Conservation (phyloP, 768 basidiomycete species). For the Tricholoma matsutake region DNA sequence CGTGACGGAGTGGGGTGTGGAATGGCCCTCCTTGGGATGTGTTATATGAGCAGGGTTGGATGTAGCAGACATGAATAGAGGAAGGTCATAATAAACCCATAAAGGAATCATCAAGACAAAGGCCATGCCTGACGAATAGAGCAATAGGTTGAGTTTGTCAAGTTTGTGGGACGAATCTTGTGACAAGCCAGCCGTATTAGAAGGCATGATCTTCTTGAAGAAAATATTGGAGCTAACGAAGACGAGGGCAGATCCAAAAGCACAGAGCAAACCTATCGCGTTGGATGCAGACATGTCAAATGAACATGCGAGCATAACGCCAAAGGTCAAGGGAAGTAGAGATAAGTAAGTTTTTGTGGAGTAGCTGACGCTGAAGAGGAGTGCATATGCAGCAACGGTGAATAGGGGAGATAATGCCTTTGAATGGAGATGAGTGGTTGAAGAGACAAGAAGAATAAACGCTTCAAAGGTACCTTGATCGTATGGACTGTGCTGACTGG, state of each 20-base stretch:
- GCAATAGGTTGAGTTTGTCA: conserved; percentile 94
- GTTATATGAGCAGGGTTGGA: conserved; percentile 38
- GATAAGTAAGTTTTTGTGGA: conserved; percentile 89
- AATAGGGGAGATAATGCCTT: conserved; percentile 96
- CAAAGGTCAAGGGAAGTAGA: conserved; percentile 89
- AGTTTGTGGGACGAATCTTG: conserved; percentile 63
- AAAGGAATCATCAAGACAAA: conserved; percentile 96
- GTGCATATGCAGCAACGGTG: conserved; percentile 93
- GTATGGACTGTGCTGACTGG: conserved; percentile 98
- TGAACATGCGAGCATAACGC: conserved; percentile 97
- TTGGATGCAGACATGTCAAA: conserved; percentile 91
- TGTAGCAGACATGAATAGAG: conserved; percentile 51
- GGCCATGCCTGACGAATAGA: conserved; percentile 93
- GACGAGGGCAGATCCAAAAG: conserved; percentile 94
- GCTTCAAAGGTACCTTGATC: conserved; percentile 73
- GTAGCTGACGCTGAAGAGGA: conserved; percentile 92
- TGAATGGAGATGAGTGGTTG: background rate
- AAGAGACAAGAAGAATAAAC: background rate
- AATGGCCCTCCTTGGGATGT: conserved; percentile 45
- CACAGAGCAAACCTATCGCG: conserved; percentile 82
- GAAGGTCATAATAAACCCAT: conserved; percentile 88
- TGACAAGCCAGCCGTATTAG: conserved; percentile 39
- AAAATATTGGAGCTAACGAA: conserved; percentile 99
- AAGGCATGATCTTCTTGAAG: conserved; percentile 98
- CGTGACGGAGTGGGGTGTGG: conserved; percentile 57